Percentiles rank a stretch among this genome's conserved stretches.
phyloP scores from a whole-genome alignment of 1,284 basidiomycete genomes.

The Tausonia pullulans region DNA sequence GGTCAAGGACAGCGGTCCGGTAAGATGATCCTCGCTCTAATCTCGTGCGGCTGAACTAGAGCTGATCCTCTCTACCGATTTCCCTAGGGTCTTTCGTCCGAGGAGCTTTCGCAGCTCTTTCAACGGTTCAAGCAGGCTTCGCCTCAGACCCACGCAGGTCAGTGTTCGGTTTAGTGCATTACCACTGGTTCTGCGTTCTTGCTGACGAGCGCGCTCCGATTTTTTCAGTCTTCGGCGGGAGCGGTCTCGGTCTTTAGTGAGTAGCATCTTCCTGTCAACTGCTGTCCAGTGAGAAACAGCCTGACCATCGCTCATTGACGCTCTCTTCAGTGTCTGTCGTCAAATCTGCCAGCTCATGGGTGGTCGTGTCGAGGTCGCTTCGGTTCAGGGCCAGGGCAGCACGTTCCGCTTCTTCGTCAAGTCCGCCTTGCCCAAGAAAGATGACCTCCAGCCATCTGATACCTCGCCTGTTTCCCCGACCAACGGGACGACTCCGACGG shows the following conservation, averaged over 20 bases:
- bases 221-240: slow-evolving; percentile 28
- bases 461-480: too few species aligned
- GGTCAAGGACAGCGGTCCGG: slow-evolving; percentile 18
- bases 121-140: slow-evolving; percentile 27
- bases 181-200: neutral
- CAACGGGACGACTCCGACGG: too few species aligned
- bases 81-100: slow-evolving; percentile 24
- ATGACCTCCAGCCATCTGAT: too few species aligned
- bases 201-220: neutral
- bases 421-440: slow-evolving; percentile 18
- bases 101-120: slow-evolving; percentile 31
- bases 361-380: slow-evolving; percentile 11
- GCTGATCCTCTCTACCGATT: too few species aligned
- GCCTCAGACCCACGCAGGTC: neutral
- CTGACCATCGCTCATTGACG: too few species aligned
- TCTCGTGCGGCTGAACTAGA: too few species aligned
- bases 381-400: slow-evolving; percentile 1
- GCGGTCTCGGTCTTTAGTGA: slow-evolving; percentile 31
- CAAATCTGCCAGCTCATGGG: slow-evolving; percentile 10
- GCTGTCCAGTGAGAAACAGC: too few species aligned
- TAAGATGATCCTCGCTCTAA: too few species aligned
- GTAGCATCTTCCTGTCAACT: neutral
- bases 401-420: slow-evolving; percentile 34
- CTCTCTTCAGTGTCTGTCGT: slow-evolving; percentile 3
- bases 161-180: neutral